A percentile compares a stretch with the other conserved stretches of the same genome.
Evolutionary conservation across 2,329 filamentous ascomycete species (phyloP).

Genomic region (Byssothecium circinans): DNA sequence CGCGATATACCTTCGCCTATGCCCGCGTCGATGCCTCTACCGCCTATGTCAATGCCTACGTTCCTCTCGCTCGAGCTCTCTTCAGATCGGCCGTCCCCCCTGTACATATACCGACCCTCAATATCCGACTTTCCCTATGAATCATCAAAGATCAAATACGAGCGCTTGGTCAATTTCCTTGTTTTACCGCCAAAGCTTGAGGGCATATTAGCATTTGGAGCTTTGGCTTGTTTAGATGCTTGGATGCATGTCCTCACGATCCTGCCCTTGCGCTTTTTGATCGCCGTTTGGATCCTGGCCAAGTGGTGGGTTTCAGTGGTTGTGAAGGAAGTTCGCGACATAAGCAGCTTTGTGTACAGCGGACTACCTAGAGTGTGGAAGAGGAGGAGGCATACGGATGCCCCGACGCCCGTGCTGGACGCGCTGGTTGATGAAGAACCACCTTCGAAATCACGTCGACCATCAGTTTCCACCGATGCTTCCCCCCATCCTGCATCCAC

Average conservation of each 20-base stretch:
- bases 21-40: conserved; percentile 59
- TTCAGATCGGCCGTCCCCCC: conserved; percentile 60
- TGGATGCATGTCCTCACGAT: conserved; percentile 98
- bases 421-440: conserved; percentile 34
- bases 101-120: conserved; percentile 64
- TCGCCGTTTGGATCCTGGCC: conserved; percentile 74
- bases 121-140: conserved; percentile 75
- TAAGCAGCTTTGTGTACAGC: conserved; percentile 75
- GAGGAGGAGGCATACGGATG: conserved; percentile 52
- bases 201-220: conserved; percentile 81
- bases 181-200: conserved; percentile 81
- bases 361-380: conserved; percentile 80
- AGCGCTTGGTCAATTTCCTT: conserved; percentile 86
- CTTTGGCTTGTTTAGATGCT: conserved; percentile 87
- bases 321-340: conserved; percentile 69
- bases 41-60: conserved; percentile 64
- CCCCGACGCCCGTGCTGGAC: conserved; percentile 23
- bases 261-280: conserved; percentile 81
- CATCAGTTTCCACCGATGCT: conserved; percentile 21
- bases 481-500: conserved; percentile 17
- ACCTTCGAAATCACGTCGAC: conserved; percentile 26
- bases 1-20: conserved; percentile 47
- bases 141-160: conserved; percentile 87
- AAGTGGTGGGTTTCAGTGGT: conserved; percentile 78
- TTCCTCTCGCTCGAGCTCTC: conserved; percentile 68